These are phyloP conservation scores for Cucumis cinereus DNA, from an alignment of 306 rosid genomes.

Conservation along the genomic window DNA sequence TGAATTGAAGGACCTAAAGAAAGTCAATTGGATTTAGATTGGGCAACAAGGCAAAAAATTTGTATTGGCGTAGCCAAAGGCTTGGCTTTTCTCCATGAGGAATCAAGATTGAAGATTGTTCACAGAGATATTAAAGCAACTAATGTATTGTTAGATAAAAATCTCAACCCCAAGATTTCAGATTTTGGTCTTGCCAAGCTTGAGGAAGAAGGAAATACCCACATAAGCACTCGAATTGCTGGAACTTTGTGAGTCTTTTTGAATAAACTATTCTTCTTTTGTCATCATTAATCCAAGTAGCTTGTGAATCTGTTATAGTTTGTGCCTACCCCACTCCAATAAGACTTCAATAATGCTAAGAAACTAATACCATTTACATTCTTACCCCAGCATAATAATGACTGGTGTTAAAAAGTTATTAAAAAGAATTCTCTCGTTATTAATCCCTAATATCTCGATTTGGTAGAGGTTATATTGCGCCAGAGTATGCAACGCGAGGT, in stretches of 20 bases:
- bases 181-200: conserved; percentile 75
- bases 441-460: too few relatives aligned
- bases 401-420: too few relatives aligned
- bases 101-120: conserved; percentile 62
- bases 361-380: too few relatives aligned
- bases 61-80: conserved; percentile 68
- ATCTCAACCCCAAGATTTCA: conserved; percentile 58
- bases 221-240: conserved; percentile 53
- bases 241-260: conserved; percentile 61
- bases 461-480: conserved; percentile 18
- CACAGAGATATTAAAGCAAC: conserved; percentile 78
- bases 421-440: too few relatives aligned
- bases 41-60: conserved; percentile 50
- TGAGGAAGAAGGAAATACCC: conserved; percentile 51
- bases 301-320: too few relatives aligned
- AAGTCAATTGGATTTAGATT: conserved; percentile 21
- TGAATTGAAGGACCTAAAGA: neutral
- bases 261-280: too few relatives aligned
- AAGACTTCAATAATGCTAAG: too few relatives aligned
- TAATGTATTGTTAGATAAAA: conserved; percentile 60
- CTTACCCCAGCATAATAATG: too few relatives aligned
- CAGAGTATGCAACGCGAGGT: conserved; percentile 52
- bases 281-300: too few relatives aligned
- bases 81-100: conserved; percentile 69
- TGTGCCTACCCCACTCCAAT: too few relatives aligned